Evolutionary conservation across 192 early-diverging fungal species (phyloP), one percentile per base, ranked within the genome.

Genomic region (Pilaira anomala): DNA sequence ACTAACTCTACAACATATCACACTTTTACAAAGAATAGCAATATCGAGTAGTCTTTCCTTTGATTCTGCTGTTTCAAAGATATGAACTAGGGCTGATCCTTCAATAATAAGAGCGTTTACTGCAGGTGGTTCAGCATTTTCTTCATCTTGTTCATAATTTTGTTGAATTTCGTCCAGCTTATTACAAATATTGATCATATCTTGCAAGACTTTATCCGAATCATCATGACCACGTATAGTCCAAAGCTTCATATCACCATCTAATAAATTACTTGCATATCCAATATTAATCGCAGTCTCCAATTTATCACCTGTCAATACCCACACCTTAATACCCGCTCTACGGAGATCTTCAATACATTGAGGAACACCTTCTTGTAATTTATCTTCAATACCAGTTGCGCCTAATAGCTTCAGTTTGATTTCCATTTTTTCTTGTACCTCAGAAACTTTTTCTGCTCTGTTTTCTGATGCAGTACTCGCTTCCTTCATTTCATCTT

Each of bases 201-300:
- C 30, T 16, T 59, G 44, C 3, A 50, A 3, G 21, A 52, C 51
- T 0, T 40, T 7, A 44, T 51, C 19, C 61, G 53, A n/a, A 50
- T 74, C 16, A 0, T 60, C 56, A 21, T 29, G 16, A 16, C 66
- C 72, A 26, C 63, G 49, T 55, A 84, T 52, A 21, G 83, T 87
- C 78, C 84, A 84, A 40, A 91, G 75, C 49, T 86, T 81, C 84
- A 89, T 88, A 24, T 84, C 80, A 48, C 81, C 81, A 40, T 84
- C 83, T 25, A 92, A 64, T 58, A 92, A 63, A n/a, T 87, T 83
- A 11, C 84, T 84, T 7, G 89, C 86, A 80, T 97, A 97, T 3
- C 94, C 95, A 75, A 98, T 97, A 71, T 97, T 97, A 76, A 98
- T 97, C 14, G 97, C 97, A 0, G 97, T 98, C 75, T 98, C 97